Conservation (phyloP, 2,329 filamentous ascomycete species). For the Zasmidium angulare region DNA sequence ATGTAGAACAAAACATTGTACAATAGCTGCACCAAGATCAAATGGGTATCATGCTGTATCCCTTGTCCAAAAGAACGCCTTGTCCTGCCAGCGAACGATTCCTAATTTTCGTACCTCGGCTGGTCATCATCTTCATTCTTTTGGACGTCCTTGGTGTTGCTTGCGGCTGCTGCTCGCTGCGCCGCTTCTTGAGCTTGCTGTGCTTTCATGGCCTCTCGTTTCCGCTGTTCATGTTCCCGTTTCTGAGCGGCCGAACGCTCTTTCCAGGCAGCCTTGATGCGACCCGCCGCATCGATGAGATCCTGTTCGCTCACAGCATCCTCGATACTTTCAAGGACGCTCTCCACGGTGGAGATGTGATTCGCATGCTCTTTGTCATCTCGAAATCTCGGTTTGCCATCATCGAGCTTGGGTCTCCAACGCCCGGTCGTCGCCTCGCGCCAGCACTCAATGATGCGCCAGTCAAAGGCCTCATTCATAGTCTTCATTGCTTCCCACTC, state of each 20-base stretch:
- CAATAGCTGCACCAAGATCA: not conserved
- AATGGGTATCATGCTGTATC: not conserved
- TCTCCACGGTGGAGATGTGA: slow-evolving; percentile 78
- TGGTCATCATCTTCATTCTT: slow-evolving; percentile 23
- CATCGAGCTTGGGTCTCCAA: slow-evolving; percentile 70
- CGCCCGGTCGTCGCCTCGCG: slow-evolving; percentile 66
- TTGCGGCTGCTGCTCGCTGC: slow-evolving; percentile 11
- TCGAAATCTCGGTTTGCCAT: slow-evolving; percentile 69
- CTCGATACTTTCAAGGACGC: slow-evolving; percentile 85
- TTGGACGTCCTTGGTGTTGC: slow-evolving; percentile 3
- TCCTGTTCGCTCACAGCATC: slow-evolving; percentile 83
- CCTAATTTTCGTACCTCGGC: slow-evolving; percentile 26
- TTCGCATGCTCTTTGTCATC: slow-evolving; percentile 94
- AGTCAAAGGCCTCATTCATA: slow-evolving; percentile 73
- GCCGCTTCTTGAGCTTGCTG: slow-evolving; percentile 15
- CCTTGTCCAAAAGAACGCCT: not conserved
- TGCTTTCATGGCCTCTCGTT: slow-evolving; percentile 13
- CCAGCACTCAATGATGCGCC: slow-evolving; percentile 86
- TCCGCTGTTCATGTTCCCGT: slow-evolving; percentile 15
- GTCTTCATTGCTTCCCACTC: slow-evolving; percentile 85
- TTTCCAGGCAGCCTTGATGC: slow-evolving; percentile 83
- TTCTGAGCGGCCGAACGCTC: slow-evolving; percentile 41
- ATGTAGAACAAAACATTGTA: not conserved
- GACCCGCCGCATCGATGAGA: slow-evolving; percentile 65
- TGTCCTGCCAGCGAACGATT: not conserved